Conservation (phyloP, 169 alveolate species). For the Plasmodium coatneyi region DNA sequence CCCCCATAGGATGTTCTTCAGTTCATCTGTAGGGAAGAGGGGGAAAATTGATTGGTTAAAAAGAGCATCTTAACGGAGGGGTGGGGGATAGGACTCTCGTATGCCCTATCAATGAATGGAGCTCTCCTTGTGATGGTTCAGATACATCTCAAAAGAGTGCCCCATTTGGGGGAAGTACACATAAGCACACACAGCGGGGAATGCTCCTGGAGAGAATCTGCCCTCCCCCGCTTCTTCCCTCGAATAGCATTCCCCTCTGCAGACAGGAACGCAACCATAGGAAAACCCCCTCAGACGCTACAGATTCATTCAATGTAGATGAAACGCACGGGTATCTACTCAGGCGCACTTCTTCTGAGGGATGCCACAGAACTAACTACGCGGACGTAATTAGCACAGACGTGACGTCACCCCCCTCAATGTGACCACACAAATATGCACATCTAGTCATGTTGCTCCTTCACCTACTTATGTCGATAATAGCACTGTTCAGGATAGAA, state of each 20-base stretch:
- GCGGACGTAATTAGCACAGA: not conserved
- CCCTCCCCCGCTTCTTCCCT: not conserved
- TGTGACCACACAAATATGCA: not conserved
- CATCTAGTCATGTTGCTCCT: constrained; percentile 1
- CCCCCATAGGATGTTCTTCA: constrained; percentile 84
- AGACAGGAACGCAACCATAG: not conserved
- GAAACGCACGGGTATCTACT: not conserved
- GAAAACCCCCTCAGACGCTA: not conserved
- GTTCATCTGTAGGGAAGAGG: constrained; percentile 59
- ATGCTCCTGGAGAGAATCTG: not conserved
- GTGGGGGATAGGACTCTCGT: not conserved
- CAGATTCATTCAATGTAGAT: not conserved
- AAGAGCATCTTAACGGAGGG: not conserved
- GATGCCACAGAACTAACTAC: not conserved
- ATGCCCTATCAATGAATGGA: not conserved
- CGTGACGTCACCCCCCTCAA: not conserved
- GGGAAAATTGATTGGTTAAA: not conserved
- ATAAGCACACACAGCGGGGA: not conserved
- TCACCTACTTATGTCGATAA: constrained; percentile 67
- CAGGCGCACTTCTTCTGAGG: not conserved
- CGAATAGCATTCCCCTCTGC: not conserved
- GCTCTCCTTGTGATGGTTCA: not conserved
- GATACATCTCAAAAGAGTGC: not conserved
- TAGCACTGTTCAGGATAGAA: constrained; percentile 47
- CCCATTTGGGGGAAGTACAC: not conserved